Conservation (phyloP, 305 asterid species). For the Salvia sclarea region DNA sequence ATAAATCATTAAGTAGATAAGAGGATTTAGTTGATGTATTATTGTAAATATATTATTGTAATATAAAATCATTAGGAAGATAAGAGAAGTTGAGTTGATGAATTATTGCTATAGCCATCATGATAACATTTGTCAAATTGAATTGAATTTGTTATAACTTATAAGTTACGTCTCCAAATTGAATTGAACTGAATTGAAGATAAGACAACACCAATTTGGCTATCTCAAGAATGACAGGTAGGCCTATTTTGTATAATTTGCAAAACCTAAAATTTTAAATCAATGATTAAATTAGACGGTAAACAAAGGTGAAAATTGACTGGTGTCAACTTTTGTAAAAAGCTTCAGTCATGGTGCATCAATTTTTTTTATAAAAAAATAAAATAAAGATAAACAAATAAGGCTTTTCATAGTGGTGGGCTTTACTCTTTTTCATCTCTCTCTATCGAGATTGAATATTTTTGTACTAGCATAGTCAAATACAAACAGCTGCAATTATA, state of each 20-base stretch:
- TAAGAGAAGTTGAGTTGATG: slow-evolving; percentile 6
- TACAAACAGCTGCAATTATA: background rate
- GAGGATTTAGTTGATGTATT: background rate
- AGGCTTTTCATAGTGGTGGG: background rate
- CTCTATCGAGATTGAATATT: background rate
- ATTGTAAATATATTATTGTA: background rate
- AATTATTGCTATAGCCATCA: background rate
- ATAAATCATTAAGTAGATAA: background rate
- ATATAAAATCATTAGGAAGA: background rate
- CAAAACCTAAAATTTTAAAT: too few relatives aligned
- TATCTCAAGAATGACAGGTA: slow-evolving; percentile 15
- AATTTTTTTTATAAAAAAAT: background rate
- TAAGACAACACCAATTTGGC: slow-evolving; percentile 29
- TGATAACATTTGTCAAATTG: background rate
- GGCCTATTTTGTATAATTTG: too few relatives aligned
- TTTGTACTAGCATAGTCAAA: background rate
- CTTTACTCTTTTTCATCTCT: background rate
- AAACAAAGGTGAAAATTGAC: slow-evolving; percentile 5
- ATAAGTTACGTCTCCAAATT: slow-evolving; percentile 31
- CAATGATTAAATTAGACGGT: slow-evolving; percentile 11
- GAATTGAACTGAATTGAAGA: too few relatives aligned
- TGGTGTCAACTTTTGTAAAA: background rate
- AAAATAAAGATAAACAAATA: background rate
- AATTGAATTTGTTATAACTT: background rate
- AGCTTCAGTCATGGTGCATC: background rate